Base-by-base conservation (phyloP, 2,329 filamentous ascomycete species). In the Diaporthe aspalathi region DNA sequence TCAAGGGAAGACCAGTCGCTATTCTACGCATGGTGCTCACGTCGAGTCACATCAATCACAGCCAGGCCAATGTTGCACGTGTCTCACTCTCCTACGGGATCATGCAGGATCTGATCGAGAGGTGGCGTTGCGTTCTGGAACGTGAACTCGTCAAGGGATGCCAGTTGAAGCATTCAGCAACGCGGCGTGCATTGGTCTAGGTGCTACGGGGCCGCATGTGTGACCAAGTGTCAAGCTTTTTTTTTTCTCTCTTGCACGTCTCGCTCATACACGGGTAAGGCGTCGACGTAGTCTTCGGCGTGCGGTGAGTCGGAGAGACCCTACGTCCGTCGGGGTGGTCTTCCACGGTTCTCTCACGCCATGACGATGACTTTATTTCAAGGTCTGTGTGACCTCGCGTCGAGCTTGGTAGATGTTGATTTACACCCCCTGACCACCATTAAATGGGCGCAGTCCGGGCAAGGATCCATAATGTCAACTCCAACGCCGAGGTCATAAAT, bases 21-120 rank as follows among this genome's bases (percentile, higher is more conserved):
- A 20, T 27, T 2, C 12, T n/a, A 32, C n/a, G 9, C 24, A 17
- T 14, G n/a, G 27, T 7, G 22, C 43, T 40, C 29, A 32, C 27
- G 2, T 20, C 43, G 16, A 38, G 5, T 40, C 29, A 50, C 43
- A 24, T 27, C 40, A 27, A 24, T 7, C 38, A 24, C 27, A 32
- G 9, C 9, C 45, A 27, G 29, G 32, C 12, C n/a, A 40, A 57
- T 9, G 66, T 68, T 40, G 40, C 53, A 68, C 53, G 6, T 49
- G 60, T 60, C 53, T 60, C 29, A 40, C 20, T 22, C 16, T 50
- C 32, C 54, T 40, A 35, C 67, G 53, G 67, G 24, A 60, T 22
- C 12, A 56, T 68, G 67, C 67, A 68, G 53, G 22, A 68, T 68
- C 53, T 68, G 22, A 29, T 22, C 43, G 38, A 20, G 22, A 24